Evolutionary conservation across 495 filamentous ascomycete species (phyloP), one percentile per base, ranked within the genome.

Genomic region (Penicillium argentinense): DNA sequence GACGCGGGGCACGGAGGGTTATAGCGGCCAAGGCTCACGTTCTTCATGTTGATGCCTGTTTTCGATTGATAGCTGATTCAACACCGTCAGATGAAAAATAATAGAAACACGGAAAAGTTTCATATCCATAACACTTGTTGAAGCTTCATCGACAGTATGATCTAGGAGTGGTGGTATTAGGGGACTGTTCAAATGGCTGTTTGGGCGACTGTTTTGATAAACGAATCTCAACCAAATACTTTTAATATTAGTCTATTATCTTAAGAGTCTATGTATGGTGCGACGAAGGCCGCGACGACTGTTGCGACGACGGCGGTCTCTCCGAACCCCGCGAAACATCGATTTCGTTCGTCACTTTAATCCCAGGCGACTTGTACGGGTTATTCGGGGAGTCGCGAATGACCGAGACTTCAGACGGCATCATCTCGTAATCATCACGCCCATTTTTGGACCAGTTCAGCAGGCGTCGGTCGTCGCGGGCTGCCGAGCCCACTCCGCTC

Each of bases 351-450:
- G 57, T 63, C 17, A 63, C 57, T 18, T 36, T 37, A 32, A 63
- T 63, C 1, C 59, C 56, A 17, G 52, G 53, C 32, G 37, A 18
- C 28, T 37, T 53, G 3, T 34, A 23, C 6, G 38, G 18, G 23
- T 17, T 26, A 23, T 18, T 18, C 9, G 34, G 38, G 3, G 13
- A 18, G 45, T 62, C 50, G 3, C 43, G 48, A n/a, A 26, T 28
- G 13, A 57, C 53, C 13, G 54, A 63, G 12, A 57, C 40, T 26
- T 65, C 56, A 12, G 59, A 54, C 5, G 56, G 46, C 59, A 63
- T 61, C 62, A 63, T 63, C 28, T 66, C 62, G 43, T 66, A 63
- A 40, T 61, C 56, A 37, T 60, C 54, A 21, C 42, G 42, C 8
- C 47, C 49, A 17, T 30, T 24, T 11, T 54, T 56, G 2, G 59